A percentile compares a stretch with the other conserved stretches of the same genome.
These are phyloP conservation scores for Heliosperma pusillum DNA, from an alignment of 148 eudicot species.

Conservation along the genomic window DNA sequence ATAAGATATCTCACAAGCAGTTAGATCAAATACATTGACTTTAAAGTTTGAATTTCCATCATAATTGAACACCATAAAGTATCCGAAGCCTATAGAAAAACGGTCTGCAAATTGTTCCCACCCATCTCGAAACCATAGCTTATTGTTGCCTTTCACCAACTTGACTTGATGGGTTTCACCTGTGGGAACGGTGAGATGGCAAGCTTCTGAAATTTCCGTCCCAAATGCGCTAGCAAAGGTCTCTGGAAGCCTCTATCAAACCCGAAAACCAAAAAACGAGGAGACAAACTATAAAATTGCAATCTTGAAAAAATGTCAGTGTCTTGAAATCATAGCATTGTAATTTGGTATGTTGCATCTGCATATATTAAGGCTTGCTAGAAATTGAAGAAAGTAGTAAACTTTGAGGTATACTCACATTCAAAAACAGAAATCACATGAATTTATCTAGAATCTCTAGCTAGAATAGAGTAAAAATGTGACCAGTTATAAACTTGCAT, in stretches of 20 bases:
- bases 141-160: slow-evolving; percentile 16
- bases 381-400: neutral
- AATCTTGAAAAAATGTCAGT: too few species aligned
- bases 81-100: slow-evolving; percentile 29
- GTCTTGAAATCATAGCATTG: too few species aligned
- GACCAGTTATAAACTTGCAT: too few species aligned
- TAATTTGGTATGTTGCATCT: too few species aligned
- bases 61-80: slow-evolving; percentile 8
- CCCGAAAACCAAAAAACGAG: neutral
- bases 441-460: too few species aligned
- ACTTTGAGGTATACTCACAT: neutral
- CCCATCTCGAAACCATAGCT: slow-evolving; percentile 36
- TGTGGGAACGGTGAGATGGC: slow-evolving; percentile 36
- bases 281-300: neutral
- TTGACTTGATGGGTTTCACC: slow-evolving; percentile 34
- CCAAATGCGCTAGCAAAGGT: neutral
- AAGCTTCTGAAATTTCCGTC: slow-evolving; percentile 18
- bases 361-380: too few species aligned
- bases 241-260: slow-evolving; percentile 19
- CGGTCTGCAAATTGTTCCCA: slow-evolving; percentile 34
- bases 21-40: slow-evolving; percentile 2
- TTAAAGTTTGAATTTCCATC: neutral
- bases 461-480: too few species aligned
- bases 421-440: neutral
- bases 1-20: slow-evolving; percentile 3